Percentiles rank a stretch among this genome's conserved stretches.
phyloP scores from a whole-genome alignment of 257 asterid species.

The Solanum acaule region DNA sequence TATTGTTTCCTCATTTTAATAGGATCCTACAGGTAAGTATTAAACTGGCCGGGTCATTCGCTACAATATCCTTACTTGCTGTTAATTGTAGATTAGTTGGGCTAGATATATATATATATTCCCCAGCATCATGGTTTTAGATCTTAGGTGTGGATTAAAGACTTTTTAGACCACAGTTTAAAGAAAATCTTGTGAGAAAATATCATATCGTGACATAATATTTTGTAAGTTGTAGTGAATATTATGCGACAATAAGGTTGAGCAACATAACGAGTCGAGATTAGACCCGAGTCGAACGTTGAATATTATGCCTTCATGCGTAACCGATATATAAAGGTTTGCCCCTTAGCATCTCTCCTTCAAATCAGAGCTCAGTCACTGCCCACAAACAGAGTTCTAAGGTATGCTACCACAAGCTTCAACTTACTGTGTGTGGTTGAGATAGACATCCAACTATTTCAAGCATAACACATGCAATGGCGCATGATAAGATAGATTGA shows the following conservation, averaged over 20 bases:
- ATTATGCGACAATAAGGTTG: no score
- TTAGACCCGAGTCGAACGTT: background rate
- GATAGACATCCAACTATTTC: constrained; percentile 26
- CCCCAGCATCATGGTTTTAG: background rate
- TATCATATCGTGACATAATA: background rate
- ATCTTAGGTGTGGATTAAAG: background rate
- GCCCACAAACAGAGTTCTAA: no score
- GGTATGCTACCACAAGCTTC: no score
- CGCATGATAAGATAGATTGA: constrained; percentile 54
- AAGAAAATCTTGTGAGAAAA: background rate
- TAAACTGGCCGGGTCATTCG: background rate
- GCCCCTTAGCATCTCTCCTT: constrained; percentile 6
- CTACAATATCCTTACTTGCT: background rate
- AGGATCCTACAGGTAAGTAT: background rate
- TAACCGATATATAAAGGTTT: background rate
- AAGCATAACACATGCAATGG: constrained; percentile 59
- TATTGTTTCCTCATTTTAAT: background rate
- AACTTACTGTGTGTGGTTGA: constrained; percentile 12
- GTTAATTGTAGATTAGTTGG: background rate
- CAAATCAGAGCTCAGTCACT: background rate
- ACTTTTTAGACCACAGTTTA: background rate
- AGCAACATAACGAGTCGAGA: background rate
- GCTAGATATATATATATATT: background rate
- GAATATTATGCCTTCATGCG: background rate
- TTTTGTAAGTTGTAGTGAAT: no score